Evolutionary conservation across 1,284 basidiomycete genomes (phyloP).

Genomic region (Exobasidium rhododendri): DNA sequence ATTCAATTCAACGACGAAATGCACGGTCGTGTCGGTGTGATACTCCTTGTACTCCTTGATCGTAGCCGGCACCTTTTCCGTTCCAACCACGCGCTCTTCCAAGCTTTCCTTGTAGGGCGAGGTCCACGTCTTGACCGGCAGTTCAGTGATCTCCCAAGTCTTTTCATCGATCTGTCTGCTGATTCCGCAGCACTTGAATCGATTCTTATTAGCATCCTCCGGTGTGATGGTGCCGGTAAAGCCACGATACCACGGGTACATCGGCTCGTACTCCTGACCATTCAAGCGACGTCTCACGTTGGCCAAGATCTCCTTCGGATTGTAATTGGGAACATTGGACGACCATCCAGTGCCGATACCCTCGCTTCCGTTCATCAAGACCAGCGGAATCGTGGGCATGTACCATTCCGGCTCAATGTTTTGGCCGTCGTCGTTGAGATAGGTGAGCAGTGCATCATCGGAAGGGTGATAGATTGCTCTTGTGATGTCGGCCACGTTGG

Average conservation of each 20-base stretch:
- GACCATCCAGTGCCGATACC: slow-evolving; percentile 99
- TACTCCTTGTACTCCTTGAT: slow-evolving; percentile 59
- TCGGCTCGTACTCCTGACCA: slow-evolving; percentile 75
- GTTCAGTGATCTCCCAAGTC: slow-evolving; percentile 89
- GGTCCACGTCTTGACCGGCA: slow-evolving; percentile 95
- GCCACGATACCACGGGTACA: slow-evolving; percentile 97
- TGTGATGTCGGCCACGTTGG: slow-evolving; percentile 73
- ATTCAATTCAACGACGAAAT: slow-evolving; percentile 80
- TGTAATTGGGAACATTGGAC: slow-evolving; percentile 87
- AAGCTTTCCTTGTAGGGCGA: slow-evolving; percentile 85
- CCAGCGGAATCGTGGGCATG: slow-evolving; percentile 81
- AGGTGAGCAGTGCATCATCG: slow-evolving; percentile 81
- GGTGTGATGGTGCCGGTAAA: slow-evolving; percentile 71
- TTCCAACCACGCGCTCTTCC: slow-evolving; percentile 64
- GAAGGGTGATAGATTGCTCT: slow-evolving; percentile 75
- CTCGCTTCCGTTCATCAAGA: slow-evolving; percentile 90
- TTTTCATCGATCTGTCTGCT: slow-evolving; percentile 76
- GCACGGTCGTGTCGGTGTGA: slow-evolving; percentile 83
- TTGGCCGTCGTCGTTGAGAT: slow-evolving; percentile 82
- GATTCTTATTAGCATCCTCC: slow-evolving; percentile 74
- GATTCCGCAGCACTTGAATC: slow-evolving; percentile 79
- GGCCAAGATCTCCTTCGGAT: slow-evolving; percentile 82
- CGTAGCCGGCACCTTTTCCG: slow-evolving; percentile 64
- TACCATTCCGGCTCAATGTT: slow-evolving; percentile 93
- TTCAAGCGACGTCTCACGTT: slow-evolving; percentile 85